Evolutionary conservation across 176 grass and related monocot species (phyloP), one percentile per base, ranked within the genome.

Genomic region (Avena atlantica): DNA sequence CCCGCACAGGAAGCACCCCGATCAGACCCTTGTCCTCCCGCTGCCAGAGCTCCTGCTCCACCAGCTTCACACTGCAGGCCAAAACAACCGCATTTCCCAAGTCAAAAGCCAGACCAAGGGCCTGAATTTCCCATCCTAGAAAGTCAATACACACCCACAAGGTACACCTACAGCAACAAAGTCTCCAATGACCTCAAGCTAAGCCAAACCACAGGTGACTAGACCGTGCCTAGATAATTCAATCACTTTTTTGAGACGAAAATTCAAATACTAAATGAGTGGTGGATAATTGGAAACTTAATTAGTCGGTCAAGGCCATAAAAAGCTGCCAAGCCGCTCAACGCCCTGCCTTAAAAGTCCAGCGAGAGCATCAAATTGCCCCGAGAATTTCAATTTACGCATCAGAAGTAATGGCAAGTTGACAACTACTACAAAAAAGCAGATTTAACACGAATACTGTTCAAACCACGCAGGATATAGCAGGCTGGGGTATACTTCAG

Each of bases 41-140:
- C 73, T 99, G 97, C 97, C 97, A 99, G 29, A 99, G 87, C 82
- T 99, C 97, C 88, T 99, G 97, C 81, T 99, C 97, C 55, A 99
- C 97, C 65, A 99, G 60, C 89, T 96, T 99, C 67, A 99, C 97
- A 81, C 97, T 99, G 92, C 78, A 92, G 31, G 37, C 2, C 50
- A 12, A 79, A 83, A 59, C 24, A 85, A 62, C 6, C 25, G 51
- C 24, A 74, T 42, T 48, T 15, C 77, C 45, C 25, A 79, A 74
- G 47, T 63, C 42, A 85, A 88, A 70, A 61, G 31, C 24, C 25
- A 81, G 78, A 76, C 68, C 5, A 86, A 71, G 74, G 0, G 37
- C 40, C 0, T 45, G 34, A 42, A 34, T 70, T 45, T 17, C 48
- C 29, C 20, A 40, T 68, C 29, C 25, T 40, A 76, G 8, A 8